Evolutionary conservation across 1,284 basidiomycete genomes (phyloP).

Genomic region (Cystobasidiaceae sp.): DNA sequence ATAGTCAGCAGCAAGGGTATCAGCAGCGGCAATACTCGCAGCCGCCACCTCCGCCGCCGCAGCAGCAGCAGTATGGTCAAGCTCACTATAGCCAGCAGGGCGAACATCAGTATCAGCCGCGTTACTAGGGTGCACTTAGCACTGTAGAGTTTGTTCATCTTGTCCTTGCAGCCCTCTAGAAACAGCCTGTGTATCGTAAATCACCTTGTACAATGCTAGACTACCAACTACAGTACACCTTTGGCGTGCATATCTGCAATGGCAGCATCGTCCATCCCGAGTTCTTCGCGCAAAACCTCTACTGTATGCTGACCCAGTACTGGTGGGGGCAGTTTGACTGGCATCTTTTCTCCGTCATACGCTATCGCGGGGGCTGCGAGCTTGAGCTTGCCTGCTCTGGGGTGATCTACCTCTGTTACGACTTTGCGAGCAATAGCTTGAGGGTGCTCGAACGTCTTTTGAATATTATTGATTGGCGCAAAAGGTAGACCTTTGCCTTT

Average conservation of each 20-base stretch:
- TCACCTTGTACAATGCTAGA: no score
- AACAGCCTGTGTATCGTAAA: not conserved
- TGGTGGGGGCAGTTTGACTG: slow-evolving; percentile 68
- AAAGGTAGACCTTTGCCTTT: slow-evolving; percentile 80
- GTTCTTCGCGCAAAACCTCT: slow-evolving; percentile 51
- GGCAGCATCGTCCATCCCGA: slow-evolving; percentile 5
- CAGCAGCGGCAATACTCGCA: no score
- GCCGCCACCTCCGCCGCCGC: not conserved
- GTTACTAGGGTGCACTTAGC: no score
- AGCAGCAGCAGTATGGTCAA: slow-evolving; percentile 10
- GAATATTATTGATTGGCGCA: slow-evolving; percentile 87
- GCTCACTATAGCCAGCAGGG: no score
- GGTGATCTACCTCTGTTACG: slow-evolving; percentile 57
- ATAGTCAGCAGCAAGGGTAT: slow-evolving; percentile 20
- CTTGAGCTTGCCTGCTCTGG: slow-evolving; percentile 61
- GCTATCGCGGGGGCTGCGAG: slow-evolving; percentile 78
- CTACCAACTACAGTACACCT: slow-evolving; percentile 3
- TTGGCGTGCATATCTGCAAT: slow-evolving; percentile 24
- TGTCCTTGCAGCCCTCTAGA: no score
- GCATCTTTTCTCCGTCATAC: slow-evolving; percentile 72
- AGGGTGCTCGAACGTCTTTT: slow-evolving; percentile 83
- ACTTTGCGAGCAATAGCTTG: slow-evolving; percentile 67
- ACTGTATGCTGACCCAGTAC: slow-evolving; percentile 48
- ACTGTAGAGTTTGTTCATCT: no score
- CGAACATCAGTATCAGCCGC: slow-evolving; percentile 13